These are phyloP conservation scores for Logfia minima DNA, from an alignment of 129 eudicot genomes.

Conservation along the genomic window DNA sequence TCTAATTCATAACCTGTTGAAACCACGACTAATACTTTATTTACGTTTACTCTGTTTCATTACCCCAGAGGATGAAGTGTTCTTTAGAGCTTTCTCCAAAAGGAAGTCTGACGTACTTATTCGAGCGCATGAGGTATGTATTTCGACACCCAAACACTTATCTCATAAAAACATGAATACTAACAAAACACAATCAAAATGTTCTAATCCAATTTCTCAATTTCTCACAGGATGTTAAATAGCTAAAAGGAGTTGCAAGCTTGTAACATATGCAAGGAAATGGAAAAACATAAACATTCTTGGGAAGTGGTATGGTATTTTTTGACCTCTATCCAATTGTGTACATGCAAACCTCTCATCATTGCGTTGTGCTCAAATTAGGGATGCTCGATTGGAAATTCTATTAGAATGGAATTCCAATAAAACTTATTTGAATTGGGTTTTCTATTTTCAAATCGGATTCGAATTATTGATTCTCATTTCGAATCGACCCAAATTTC, in stretches of 20 bases:
- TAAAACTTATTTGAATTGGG: not conserved
- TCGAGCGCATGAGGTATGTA: not conserved
- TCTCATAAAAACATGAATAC: not conserved
- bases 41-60: not conserved
- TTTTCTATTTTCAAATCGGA: too few species aligned
- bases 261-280: not conserved
- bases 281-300: not conserved
- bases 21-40: not conserved
- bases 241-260: not conserved
- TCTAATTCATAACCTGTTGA: too few species aligned
- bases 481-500: too few species aligned
- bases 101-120: not conserved
- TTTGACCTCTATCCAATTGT: not conserved
- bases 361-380: too few species aligned
- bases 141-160: not conserved
- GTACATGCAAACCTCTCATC: not conserved
- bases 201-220: not conserved
- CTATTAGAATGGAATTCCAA: too few species aligned
- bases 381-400: too few species aligned
- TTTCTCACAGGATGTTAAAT: not conserved
- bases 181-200: not conserved
- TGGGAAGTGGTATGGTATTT: not conserved
- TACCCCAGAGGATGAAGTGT: not conserved
- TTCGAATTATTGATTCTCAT: too few species aligned
- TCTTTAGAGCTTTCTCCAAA: slow-evolving; percentile 7